Percentiles rank a stretch among this genome's conserved stretches.
These are phyloP conservation scores for Hibiscus mutabilis DNA, from an alignment of 345 rosid genomes.

Conservation along the genomic window DNA sequence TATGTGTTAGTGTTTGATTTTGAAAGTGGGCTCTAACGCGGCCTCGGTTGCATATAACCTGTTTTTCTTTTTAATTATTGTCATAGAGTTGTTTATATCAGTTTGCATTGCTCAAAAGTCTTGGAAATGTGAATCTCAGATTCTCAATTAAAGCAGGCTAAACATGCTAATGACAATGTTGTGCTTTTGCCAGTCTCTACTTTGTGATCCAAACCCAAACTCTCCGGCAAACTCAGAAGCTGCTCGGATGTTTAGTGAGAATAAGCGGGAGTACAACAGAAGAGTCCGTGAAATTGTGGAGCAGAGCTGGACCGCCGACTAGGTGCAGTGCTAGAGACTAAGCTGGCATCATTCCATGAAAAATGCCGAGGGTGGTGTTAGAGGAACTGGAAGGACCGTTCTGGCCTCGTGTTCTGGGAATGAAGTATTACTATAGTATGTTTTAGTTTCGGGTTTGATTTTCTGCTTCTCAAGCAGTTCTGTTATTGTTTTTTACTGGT, in stretches of 20 bases:
- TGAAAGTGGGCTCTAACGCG: not conserved
- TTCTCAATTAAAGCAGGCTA: not conserved
- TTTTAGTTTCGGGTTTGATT: slow-evolving; percentile 8
- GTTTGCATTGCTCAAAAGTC: not conserved
- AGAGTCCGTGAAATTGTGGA: slow-evolving; percentile 67
- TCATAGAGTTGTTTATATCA: not conserved
- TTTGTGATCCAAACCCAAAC: slow-evolving; percentile 78
- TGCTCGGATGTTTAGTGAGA: slow-evolving; percentile 72
- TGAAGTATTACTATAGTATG: not conserved
- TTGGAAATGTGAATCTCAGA: not conserved
- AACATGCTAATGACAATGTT: not conserved
- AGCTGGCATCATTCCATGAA: slow-evolving; percentile 14
- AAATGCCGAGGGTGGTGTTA: not conserved
- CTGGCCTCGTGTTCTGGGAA: not conserved
- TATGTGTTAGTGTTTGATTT: not conserved
- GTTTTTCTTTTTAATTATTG: not conserved
- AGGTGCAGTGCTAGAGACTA: slow-evolving; percentile 6
- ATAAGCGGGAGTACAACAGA: slow-evolving; percentile 69
- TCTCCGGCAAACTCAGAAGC: slow-evolving; percentile 87
- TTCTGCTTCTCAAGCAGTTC: slow-evolving; percentile 13
- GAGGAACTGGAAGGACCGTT: not conserved
- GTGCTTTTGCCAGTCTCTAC: slow-evolving; percentile 46
- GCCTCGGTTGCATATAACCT: not conserved
- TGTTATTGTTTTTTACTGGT: not conserved
- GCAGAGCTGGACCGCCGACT: slow-evolving; percentile 82